Evolutionary conservation across 495 filamentous ascomycete genomes (phyloP), one percentile per base, ranked within the genome.

Genomic region (Tuber borchii): DNA sequence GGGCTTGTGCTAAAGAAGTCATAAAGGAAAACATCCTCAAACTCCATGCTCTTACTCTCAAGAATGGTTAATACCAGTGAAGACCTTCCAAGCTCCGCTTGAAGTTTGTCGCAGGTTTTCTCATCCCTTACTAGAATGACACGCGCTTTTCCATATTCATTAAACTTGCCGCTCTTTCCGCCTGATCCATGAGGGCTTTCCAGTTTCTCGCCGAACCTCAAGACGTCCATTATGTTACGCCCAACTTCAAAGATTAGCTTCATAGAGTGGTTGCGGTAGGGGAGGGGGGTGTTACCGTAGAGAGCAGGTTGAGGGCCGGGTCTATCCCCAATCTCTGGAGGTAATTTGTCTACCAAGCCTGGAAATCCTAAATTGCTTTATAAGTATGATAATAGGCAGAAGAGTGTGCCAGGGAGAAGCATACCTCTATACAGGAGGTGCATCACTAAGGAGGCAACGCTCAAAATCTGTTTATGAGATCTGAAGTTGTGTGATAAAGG

Each of bases 401-500:
- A 68, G 19, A 9, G 37, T 48, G 46, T 22, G 20, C 39, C 74
- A n/a, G 34, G 19, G 46, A 31, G 43, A 19, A 69, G 14, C 71
- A 14, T 61, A 81, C 80, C 78, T 78, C 73, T 1, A 39, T 39
- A 39, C 37, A 39, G 4, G 37, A 39, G 37, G 37, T 39, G 37
- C 37, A 39, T 39, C 37, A 87, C 81, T 19, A 82, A 78, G 1
- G 85, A 85, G 8, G 85, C 85, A 26, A 87, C 78, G 9, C 77
- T 81, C 42, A 87, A 74, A 46, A 87, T 87, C 2, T 85, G 86
- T 71, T 87, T 84, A 44, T 87, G 86, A 0, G 86, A 86, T 4
- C 86, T 84, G 46, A 86, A 87, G 46, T 87, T 87, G 46, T 82
- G 80, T 2, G 77, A 77, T 6, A 87, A 71, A 6, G 77, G 75